A percentile compares a stretch with the other conserved stretches of the same genome.
Evolutionary conservation across 1,284 basidiomycete genomes (phyloP).

Genomic region (Cryptococcus hybrid): DNA sequence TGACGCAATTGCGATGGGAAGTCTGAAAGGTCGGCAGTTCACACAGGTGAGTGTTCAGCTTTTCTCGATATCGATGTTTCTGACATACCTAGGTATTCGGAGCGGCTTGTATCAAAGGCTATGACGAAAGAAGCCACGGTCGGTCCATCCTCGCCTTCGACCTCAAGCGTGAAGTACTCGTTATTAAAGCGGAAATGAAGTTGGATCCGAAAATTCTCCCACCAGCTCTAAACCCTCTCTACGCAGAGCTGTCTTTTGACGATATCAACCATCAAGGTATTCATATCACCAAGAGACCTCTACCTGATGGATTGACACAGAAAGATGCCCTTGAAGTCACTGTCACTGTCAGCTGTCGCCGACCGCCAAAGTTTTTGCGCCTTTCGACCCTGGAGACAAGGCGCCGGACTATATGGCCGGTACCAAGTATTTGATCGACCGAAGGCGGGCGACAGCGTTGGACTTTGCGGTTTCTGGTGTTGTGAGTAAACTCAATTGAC

Average conservation of each 20-base stretch:
- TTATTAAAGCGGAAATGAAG: constrained; percentile 22
- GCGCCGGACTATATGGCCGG: neutral
- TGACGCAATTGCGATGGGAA: constrained; percentile 32
- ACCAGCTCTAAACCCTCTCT: constrained; percentile 31
- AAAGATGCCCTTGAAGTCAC: constrained; percentile 12
- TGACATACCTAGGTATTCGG: constrained; percentile 26
- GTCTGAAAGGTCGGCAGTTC: constrained; percentile 20
- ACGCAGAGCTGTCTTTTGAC: constrained; percentile 40
- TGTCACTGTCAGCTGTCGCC: constrained; percentile 33
- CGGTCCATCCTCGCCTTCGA: constrained; percentile 39
- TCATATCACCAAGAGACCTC: constrained; percentile 16
- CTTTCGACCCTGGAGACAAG: constrained; percentile 21
- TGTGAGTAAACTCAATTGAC: constrained; percentile 4
- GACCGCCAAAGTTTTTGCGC: constrained; percentile 38
- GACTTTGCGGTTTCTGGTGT: constrained; percentile 31
- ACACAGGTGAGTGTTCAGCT: constrained; percentile 17
- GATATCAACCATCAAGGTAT: constrained; percentile 41
- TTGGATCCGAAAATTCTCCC: constrained; percentile 18
- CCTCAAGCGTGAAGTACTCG: constrained; percentile 30
- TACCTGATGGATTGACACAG: neutral
- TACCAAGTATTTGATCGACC: constrained; percentile 6
- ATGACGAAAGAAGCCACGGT: constrained; percentile 5
- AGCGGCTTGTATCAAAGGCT: constrained; percentile 16
- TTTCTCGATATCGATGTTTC: neutral
- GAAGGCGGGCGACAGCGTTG: constrained; percentile 41